Conservation (phyloP, 2,329 filamentous ascomycete species). For the Sclerotinia borealis region DNA sequence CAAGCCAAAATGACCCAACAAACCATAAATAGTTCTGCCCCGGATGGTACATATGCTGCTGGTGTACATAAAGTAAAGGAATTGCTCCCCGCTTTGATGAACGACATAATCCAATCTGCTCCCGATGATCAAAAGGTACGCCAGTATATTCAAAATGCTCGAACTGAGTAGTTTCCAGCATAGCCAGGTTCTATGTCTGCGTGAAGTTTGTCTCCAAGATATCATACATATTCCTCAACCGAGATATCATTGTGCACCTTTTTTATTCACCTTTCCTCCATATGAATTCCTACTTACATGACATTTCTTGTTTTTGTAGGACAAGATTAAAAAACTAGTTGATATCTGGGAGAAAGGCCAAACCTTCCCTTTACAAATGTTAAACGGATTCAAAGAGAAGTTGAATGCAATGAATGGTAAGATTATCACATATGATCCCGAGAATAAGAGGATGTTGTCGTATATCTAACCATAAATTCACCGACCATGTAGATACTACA, state of each 20-base stretch:
- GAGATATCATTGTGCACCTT: constrained; percentile 8
- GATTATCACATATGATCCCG: constrained; percentile 35
- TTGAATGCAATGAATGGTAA: constrained; percentile 59
- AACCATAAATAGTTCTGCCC: constrained; percentile 69
- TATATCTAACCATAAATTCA: constrained; percentile 35
- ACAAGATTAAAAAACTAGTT: constrained; percentile 91
- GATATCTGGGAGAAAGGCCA: constrained; percentile 97
- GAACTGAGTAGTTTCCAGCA: constrained; percentile 19
- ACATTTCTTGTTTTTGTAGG: constrained; percentile 52
- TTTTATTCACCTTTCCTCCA: constrained; percentile 6
- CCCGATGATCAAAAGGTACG: constrained; percentile 97
- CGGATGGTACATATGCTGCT: constrained; percentile 88
- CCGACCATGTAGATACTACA: constrained; percentile 54
- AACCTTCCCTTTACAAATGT: constrained; percentile 78
- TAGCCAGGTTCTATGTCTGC: constrained; percentile 11
- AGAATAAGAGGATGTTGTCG: constrained; percentile 20
- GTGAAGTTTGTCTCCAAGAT: constrained; percentile 23
- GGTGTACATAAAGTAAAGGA: constrained; percentile 96
- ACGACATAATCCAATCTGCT: constrained; percentile 83
- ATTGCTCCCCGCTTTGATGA: constrained; percentile 88
- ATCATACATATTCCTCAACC: constrained; percentile 16
- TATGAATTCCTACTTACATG: constrained; percentile 42
- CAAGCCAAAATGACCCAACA: constrained; percentile 84
- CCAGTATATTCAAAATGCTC: constrained; percentile 31
- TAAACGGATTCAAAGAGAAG: constrained; percentile 77